Conservation (phyloP, 2,329 filamentous ascomycete genomes). For the Aspergillus sp. region DNA sequence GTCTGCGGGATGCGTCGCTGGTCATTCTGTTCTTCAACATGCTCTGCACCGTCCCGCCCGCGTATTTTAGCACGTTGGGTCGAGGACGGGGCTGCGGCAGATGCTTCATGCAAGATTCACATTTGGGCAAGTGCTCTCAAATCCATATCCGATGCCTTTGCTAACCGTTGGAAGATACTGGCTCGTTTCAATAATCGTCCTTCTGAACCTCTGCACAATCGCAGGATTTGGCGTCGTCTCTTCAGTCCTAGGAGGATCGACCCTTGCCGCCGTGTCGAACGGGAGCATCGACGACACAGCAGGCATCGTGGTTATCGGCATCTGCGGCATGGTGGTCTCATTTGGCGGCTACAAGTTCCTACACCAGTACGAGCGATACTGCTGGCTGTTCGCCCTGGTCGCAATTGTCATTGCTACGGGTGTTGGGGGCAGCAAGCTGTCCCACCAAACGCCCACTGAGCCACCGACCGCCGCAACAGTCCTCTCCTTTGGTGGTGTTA, state of each 20-base stretch:
- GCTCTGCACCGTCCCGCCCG: slow-evolving; percentile 11
- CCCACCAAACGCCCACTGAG: slow-evolving; percentile 2
- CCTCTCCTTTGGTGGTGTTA: slow-evolving; percentile 15
- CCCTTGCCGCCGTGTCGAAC: slow-evolving; percentile 6
- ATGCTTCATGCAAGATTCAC: slow-evolving; percentile 17
- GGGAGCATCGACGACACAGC: slow-evolving; percentile 16
- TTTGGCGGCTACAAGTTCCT: slow-evolving; percentile 19
- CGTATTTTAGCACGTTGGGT: slow-evolving; percentile 17
- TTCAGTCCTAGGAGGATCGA: slow-evolving; percentile 9
- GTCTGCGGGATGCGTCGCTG: slow-evolving; percentile 14
- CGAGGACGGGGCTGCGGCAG: slow-evolving; percentile 14
- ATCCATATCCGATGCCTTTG: no score
- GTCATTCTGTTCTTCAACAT: slow-evolving; percentile 19
- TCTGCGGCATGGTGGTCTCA: slow-evolving; percentile 17
- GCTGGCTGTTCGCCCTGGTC: slow-evolving; percentile 14
- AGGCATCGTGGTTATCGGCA: slow-evolving; percentile 17
- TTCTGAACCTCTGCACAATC: slow-evolving; percentile 17
- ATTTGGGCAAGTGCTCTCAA: slow-evolving; percentile 1
- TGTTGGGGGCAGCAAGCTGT: slow-evolving; percentile 10
- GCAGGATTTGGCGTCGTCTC: slow-evolving; percentile 14
- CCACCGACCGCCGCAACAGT: slow-evolving; percentile 10
- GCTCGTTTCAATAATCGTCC: slow-evolving; percentile 10
- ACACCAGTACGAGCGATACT: slow-evolving; percentile 19
- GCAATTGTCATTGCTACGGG: slow-evolving; percentile 15
- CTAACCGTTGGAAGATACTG: slow-evolving; percentile 4